A percentile compares a stretch with the other conserved stretches of the same genome.
Conservation (phyloP, 306 rosid species). For the Quercus robur region DNA sequence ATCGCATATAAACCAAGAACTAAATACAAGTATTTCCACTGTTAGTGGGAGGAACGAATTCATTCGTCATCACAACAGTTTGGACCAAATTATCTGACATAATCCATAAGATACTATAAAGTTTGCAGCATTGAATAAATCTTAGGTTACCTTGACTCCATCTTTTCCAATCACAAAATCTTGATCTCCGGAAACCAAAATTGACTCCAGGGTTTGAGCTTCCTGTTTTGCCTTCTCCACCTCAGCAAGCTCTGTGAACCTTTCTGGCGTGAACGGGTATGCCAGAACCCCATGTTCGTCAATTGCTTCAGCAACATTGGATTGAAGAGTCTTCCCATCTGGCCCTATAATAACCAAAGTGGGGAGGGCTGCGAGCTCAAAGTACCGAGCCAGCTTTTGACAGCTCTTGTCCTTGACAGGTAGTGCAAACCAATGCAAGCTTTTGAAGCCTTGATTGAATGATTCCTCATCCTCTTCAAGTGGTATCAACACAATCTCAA, state of each 20-base stretch:
- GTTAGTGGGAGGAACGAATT: not conserved
- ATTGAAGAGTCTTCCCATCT: conserved; percentile 59
- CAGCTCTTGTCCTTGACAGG: conserved; percentile 52
- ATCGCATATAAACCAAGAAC: not conserved
- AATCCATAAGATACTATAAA: not conserved
- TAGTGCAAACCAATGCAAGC: conserved; percentile 59
- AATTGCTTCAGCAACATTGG: conserved; percentile 50
- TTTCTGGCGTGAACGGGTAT: conserved; percentile 72
- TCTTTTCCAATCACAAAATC: conserved; percentile 51
- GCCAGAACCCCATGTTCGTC: conserved; percentile 58
- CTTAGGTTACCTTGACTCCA: conserved; percentile 44
- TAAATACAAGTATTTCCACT: not conserved
- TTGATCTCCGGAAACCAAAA: conserved; percentile 46
- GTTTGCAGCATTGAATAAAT: not conserved
- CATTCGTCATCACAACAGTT: too few relatives aligned
- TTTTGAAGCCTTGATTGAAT: conserved; percentile 34
- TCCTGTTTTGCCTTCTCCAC: conserved; percentile 54
- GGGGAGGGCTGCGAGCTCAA: conserved; percentile 55
- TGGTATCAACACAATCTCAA: conserved; percentile 61
- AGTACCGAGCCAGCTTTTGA: conserved; percentile 39
- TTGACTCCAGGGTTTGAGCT: conserved; percentile 61
- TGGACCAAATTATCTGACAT: not conserved
- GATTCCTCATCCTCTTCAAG: conserved; percentile 49
- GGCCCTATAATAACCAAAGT: conserved; percentile 62
- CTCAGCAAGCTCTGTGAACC: conserved; percentile 49